Conservation (phyloP, 192 early-diverging fungal genomes). For the Mortierella claussenii region DNA sequence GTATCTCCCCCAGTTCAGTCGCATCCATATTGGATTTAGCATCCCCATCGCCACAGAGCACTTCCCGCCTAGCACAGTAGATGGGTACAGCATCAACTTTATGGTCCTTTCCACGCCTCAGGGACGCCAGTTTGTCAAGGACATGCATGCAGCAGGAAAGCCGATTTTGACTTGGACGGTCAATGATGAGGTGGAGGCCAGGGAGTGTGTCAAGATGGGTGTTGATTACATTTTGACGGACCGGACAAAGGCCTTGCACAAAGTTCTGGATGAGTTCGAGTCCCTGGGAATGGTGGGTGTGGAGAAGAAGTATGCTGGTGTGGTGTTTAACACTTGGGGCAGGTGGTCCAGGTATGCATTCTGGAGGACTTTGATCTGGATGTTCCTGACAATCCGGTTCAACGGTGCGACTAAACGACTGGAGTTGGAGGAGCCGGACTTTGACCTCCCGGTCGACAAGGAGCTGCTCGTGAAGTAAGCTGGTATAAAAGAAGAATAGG, state of each 20-base stretch:
- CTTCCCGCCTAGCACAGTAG: conserved; percentile 54
- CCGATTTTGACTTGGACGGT: conserved; percentile 64
- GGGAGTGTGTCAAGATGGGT: conserved; percentile 55
- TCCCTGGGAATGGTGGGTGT: conserved; percentile 30
- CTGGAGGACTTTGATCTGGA: conserved; percentile 37
- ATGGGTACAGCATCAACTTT: conserved; percentile 59
- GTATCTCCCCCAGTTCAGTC: conserved; percentile 54
- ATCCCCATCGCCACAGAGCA: conserved; percentile 52
- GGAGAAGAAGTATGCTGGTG: conserved; percentile 29
- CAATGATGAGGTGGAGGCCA: conserved; percentile 50
- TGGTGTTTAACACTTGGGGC: conserved; percentile 40
- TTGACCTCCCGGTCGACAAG: not conserved
- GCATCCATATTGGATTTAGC: conserved; percentile 63
- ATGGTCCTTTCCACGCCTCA: conserved; percentile 42
- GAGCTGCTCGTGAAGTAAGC: conserved; percentile 1
- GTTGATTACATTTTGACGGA: conserved; percentile 66
- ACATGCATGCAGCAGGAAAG: conserved; percentile 60
- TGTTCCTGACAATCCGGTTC: conserved; percentile 28
- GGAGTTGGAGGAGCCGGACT: conserved; percentile 4
- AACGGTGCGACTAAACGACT: conserved; percentile 27
- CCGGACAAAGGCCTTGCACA: conserved; percentile 35
- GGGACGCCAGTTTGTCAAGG: conserved; percentile 58
- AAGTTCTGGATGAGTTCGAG: conserved; percentile 34
- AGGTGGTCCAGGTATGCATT: conserved; percentile 38
- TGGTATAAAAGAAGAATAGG: not conserved